Conservation (phyloP, 2,329 filamentous ascomycete genomes). For the Cercospora beticola region DNA sequence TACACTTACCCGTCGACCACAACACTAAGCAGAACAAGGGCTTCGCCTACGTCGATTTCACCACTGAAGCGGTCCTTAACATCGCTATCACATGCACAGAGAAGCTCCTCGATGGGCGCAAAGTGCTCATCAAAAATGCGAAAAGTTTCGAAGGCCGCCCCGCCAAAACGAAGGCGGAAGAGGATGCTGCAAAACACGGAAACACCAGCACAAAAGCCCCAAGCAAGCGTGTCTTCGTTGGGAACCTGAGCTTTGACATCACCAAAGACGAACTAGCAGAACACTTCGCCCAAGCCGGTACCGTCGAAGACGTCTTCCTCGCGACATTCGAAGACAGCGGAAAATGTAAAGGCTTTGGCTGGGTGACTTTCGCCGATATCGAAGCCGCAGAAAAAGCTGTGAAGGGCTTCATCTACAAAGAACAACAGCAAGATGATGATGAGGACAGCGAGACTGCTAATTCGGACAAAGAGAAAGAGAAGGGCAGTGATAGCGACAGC, state of each 20-base stretch:
- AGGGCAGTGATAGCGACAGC: constrained; percentile 11
- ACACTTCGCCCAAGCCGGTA: constrained; percentile 83
- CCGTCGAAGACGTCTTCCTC: constrained; percentile 78
- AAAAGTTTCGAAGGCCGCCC: constrained; percentile 90
- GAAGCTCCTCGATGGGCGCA: constrained; percentile 70
- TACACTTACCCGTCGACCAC: constrained; percentile 67
- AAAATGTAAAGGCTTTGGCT: constrained; percentile 97
- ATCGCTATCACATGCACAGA: constrained; percentile 87
- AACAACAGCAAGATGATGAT: constrained; percentile 54
- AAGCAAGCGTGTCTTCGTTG: constrained; percentile 81
- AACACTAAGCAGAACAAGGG: constrained; percentile 72
- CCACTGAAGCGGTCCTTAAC: constrained; percentile 64
- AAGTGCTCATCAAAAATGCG: constrained; percentile 88
- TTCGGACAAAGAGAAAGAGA: constrained; percentile 40
- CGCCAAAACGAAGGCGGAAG: constrained; percentile 45
- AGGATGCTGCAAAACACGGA: constrained; percentile 41
- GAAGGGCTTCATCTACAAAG: constrained; percentile 72
- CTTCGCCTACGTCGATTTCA: constrained; percentile 95
- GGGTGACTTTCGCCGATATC: constrained; percentile 84
- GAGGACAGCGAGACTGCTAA: constrained; percentile 53
- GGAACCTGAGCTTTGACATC: constrained; percentile 52
- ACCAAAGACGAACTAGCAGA: constrained; percentile 74
- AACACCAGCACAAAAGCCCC: constrained; percentile 56
- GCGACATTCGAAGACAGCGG: constrained; percentile 95
- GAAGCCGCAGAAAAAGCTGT: constrained; percentile 74